These are phyloP conservation scores for Penicillium decumbens DNA, from an alignment of 2,329 filamentous ascomycete genomes.

Conservation along the genomic window DNA sequence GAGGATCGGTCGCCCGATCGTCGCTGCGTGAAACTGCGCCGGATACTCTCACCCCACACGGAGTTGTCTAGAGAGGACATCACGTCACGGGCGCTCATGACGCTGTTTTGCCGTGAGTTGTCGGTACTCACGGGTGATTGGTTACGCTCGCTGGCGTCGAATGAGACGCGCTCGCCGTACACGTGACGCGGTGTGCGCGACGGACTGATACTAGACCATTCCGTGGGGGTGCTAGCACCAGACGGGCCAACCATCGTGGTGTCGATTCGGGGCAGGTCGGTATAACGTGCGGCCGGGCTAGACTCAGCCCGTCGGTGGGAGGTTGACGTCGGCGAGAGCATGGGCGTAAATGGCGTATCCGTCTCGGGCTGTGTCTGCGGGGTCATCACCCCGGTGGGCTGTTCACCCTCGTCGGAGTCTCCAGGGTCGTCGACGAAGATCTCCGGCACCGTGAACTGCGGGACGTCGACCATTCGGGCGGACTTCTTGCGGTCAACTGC, in stretches of 20 bases:
- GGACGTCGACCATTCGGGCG: conserved; percentile 71
- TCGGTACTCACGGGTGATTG: conserved; percentile 20
- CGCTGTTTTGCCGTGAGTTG: conserved; percentile 60
- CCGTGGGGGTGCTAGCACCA: conserved; percentile 35
- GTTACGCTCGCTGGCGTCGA: conserved; percentile 25
- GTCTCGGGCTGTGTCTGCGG: conserved; percentile 20
- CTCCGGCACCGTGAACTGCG: conserved; percentile 78
- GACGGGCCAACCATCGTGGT: conserved; percentile 39
- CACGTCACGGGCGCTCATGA: conserved; percentile 70
- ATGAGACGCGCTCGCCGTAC: conserved; percentile 31
- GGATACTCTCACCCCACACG: conserved; percentile 88
- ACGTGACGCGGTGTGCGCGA: conserved; percentile 34
- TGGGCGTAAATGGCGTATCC: conserved; percentile 22
- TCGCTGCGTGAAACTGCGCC: conserved; percentile 73
- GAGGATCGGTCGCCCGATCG: conserved; percentile 35
- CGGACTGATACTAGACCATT: conserved; percentile 53
- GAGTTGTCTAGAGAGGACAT: conserved; percentile 83
- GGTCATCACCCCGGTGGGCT: conserved; percentile 17
- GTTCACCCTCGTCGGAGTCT: conserved; percentile 27
- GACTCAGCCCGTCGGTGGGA: conserved; percentile 27
- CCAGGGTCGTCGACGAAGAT: conserved; percentile 82
- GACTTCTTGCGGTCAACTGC: conserved; percentile 67
- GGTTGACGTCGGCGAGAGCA: conserved; percentile 32
- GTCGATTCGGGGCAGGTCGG: conserved; percentile 48
- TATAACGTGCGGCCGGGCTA: conserved; percentile 20